Evolutionary conservation across 225 moss, liverwort and hornwort species (phyloP).

Genomic region (Polytrichum formosum): DNA sequence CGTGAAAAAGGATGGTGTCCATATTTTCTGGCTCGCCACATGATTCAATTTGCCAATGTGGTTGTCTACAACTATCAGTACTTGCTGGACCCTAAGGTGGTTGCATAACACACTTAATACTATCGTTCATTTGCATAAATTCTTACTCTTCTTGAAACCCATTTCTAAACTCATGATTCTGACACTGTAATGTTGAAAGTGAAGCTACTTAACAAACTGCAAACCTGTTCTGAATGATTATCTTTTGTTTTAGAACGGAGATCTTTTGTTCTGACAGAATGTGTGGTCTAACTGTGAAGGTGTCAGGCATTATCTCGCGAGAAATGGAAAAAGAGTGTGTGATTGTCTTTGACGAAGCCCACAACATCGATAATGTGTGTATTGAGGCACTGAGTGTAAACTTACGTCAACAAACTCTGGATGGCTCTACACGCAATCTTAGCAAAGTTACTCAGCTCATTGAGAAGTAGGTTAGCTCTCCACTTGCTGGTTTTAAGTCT

Average conservation of each 20-base stretch:
- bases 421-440: constrained; percentile 89
- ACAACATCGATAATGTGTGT: constrained; percentile 98
- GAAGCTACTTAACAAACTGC: too few species aligned
- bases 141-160: neutral
- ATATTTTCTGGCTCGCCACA: constrained; percentile 95
- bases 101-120: neutral
- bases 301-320: constrained; percentile 92
- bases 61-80: constrained; percentile 99
- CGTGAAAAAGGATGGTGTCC: constrained; percentile 96
- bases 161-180: neutral
- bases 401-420: constrained; percentile 94
- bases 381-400: constrained; percentile 98
- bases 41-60: constrained; percentile 97
- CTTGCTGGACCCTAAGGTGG: constrained; percentile 87
- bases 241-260: neutral
- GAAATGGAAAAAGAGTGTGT: constrained; percentile 99
- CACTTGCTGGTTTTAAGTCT: neutral
- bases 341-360: constrained; percentile 97
- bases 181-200: too few species aligned
- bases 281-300: constrained; percentile 10
- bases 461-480: constrained; percentile 64
- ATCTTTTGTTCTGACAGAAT: neutral
- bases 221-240: too few species aligned
- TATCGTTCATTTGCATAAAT: neutral
- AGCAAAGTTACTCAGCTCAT: constrained; percentile 88